Conservation (phyloP, 768 basidiomycete genomes). For the Rhizopogon salebrosus region DNA sequence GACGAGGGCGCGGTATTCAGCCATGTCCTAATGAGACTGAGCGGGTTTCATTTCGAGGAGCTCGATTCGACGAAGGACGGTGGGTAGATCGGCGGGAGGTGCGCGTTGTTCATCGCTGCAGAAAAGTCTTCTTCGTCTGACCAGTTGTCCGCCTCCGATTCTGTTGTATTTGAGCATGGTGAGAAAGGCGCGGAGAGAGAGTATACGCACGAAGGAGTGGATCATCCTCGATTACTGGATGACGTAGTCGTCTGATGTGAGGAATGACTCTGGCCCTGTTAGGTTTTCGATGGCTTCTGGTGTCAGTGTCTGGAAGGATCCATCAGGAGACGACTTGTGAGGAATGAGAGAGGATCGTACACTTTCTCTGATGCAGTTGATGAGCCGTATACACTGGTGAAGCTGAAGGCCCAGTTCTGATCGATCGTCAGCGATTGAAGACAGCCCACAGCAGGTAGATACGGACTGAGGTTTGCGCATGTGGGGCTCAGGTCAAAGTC, state of each 20-base stretch:
- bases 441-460: background rate
- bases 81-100: conserved; percentile 24
- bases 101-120: conserved; percentile 6
- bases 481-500: conserved; percentile 56
- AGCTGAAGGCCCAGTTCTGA: conserved; percentile 76
- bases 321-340: background rate
- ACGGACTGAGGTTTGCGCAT: conserved; percentile 53
- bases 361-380: conserved; percentile 83
- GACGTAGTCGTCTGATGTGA: conserved; percentile 75
- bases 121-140: conserved; percentile 56
- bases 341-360: conserved; percentile 29
- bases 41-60: conserved; percentile 60
- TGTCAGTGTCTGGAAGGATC: conserved; percentile 44
- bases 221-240: conserved; percentile 78
- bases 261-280: conserved; percentile 55
- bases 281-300: conserved; percentile 40
- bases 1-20: conserved; percentile 57
- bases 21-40: conserved; percentile 52
- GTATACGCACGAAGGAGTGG: conserved; percentile 74
- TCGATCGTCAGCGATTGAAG: conserved; percentile 2
- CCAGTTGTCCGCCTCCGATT: conserved; percentile 65
- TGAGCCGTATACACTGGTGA: conserved; percentile 71
- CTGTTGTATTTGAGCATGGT: conserved; percentile 19
- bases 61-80: conserved; percentile 42
- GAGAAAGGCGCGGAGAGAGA: background rate